phyloP scores from a whole-genome alignment of 2,329 filamentous ascomycete genomes.

The Colletotrichum tabaci region DNA sequence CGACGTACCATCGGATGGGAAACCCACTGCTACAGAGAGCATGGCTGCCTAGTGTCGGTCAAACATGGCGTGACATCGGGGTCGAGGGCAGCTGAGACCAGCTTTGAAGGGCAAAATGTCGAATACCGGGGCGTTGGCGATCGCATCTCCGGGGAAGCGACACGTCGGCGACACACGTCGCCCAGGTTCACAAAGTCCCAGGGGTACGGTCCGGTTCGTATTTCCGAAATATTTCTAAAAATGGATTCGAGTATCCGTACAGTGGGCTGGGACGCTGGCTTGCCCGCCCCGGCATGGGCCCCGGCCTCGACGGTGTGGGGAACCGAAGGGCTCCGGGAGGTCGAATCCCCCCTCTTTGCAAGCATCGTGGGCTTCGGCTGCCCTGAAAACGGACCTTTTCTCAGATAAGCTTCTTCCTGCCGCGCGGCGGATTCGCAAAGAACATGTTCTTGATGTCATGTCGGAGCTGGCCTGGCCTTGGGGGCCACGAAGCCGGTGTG shows the following conservation, averaged over 20 bases:
- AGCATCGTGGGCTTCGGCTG: conserved; percentile 20
- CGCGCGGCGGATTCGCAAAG: conserved; percentile 31
- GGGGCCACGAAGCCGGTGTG: conserved; percentile 37
- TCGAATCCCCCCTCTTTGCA: neutral
- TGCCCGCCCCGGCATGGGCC: conserved; percentile 12
- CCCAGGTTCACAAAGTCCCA: conserved; percentile 14
- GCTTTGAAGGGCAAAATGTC: neutral
- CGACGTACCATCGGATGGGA: conserved; percentile 11
- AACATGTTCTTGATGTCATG: conserved; percentile 36
- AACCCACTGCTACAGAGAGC: neutral
- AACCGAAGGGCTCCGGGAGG: conserved; percentile 8
- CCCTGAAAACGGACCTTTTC: conserved; percentile 24
- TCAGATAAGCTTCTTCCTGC: conserved; percentile 43
- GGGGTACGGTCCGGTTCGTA: conserved; percentile 29
- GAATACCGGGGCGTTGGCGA: neutral
- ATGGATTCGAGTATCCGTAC: conserved; percentile 16
- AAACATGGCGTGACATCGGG: conserved; percentile 14
- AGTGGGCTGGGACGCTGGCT: conserved; percentile 5
- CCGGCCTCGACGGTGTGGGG: conserved; percentile 26
- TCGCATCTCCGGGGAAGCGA: conserved; percentile 7
- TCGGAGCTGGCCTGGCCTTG: conserved; percentile 24
- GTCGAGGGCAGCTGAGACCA: neutral
- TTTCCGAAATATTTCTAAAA: conserved; percentile 37
- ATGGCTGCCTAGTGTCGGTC: conserved; percentile 13
- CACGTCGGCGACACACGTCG: conserved; percentile 9